These are phyloP conservation scores for Kodamaea arcana DNA, from an alignment of 1,139 yeast genomes.

Conservation along the genomic window DNA sequence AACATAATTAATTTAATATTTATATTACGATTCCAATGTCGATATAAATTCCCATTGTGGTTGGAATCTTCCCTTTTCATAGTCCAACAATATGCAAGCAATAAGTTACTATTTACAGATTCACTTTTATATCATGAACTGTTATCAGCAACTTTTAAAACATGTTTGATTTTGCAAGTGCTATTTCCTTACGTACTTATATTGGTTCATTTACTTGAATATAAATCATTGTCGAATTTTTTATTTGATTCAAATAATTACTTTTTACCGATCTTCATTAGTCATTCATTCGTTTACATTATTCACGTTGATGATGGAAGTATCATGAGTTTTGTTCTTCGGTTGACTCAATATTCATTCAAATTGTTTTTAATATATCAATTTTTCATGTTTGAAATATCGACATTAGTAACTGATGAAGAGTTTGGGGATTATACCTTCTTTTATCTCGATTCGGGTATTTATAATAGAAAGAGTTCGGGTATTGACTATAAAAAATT, in stretches of 20 bases:
- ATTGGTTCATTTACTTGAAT: constrained; percentile 12
- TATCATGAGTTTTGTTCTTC: constrained; percentile 11
- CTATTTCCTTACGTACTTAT: constrained; percentile 18
- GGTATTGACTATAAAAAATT: not conserved
- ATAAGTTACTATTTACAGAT: constrained; percentile 8
- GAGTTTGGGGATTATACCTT: constrained; percentile 1
- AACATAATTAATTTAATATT: constrained; percentile 20
- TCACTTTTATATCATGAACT: constrained; percentile 10
- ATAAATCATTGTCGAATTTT: constrained; percentile 6
- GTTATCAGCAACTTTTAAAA: constrained; percentile 7
- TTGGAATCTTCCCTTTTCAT: constrained; percentile 15
- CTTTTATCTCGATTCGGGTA: not conserved
- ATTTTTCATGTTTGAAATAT: constrained; percentile 22
- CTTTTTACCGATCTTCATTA: constrained; percentile 25
- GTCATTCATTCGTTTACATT: constrained; percentile 23
- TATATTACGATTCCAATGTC: constrained; percentile 17
- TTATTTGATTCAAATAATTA: constrained; percentile 24
- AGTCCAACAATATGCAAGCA: constrained; percentile 15
- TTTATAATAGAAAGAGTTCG: not conserved
- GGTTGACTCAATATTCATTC: constrained; percentile 16
- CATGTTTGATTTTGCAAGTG: constrained; percentile 14
- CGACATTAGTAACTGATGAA: constrained; percentile 11
- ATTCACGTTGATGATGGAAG: constrained; percentile 13
- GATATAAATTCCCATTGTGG: constrained; percentile 5
- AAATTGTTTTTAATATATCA: constrained; percentile 27